These are phyloP conservation scores for Nakataea oryzae DNA, from an alignment of 2,329 filamentous ascomycete species.

Conservation along the genomic window DNA sequence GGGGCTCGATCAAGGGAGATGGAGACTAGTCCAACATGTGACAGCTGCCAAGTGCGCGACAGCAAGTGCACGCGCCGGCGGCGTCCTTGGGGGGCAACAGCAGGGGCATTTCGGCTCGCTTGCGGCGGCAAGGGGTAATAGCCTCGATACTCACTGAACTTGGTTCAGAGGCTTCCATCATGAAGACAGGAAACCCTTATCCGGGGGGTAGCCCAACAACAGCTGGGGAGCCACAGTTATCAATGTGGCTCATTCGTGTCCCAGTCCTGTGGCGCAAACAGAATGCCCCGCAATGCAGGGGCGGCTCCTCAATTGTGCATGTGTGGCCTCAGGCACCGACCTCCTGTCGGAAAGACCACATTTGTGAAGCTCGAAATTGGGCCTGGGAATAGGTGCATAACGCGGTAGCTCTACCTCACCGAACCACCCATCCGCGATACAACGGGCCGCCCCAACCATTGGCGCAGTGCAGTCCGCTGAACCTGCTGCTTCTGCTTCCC, in stretches of 20 bases:
- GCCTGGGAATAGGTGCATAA: background rate
- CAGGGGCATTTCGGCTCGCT: background rate
- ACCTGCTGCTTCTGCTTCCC: background rate
- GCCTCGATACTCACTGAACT: too few relatives aligned
- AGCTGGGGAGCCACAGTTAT: background rate
- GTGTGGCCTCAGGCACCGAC: slow-evolving; percentile 3
- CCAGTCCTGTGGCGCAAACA: background rate
- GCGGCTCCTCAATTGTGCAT: background rate
- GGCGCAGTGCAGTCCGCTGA: background rate
- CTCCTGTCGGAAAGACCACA: slow-evolving; percentile 4
- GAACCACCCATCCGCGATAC: background rate
- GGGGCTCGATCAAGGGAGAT: background rate
- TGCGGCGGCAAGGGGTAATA: too few relatives aligned
- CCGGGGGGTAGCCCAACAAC: too few relatives aligned
- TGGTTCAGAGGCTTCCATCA: too few relatives aligned
- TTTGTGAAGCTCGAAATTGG: slow-evolving; percentile 4
- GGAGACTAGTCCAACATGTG: background rate
- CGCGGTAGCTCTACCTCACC: slow-evolving; percentile 9
- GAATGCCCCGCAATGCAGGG: background rate
- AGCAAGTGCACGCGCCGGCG: background rate
- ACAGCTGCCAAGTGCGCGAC: background rate
- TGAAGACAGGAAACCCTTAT: background rate
- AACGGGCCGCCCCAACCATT: background rate
- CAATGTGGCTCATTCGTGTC: background rate
- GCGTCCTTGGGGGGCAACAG: background rate